Base-by-base conservation (phyloP, 495 filamentous ascomycete species). In the Trichoderma orchidacearum region DNA sequence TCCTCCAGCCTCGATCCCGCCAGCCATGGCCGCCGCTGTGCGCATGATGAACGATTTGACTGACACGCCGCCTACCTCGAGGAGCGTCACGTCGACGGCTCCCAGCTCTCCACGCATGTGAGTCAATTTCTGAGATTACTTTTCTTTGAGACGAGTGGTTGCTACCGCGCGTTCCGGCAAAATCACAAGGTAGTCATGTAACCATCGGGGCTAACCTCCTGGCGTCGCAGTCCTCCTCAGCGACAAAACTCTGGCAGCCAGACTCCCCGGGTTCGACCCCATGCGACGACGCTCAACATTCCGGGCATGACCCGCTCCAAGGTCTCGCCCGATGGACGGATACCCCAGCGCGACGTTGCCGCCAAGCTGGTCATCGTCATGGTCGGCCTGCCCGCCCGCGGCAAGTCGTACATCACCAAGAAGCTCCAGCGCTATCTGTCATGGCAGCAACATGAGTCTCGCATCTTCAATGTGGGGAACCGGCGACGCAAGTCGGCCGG, bases 341-440 rank as follows among this genome's bases (percentile, higher is more conserved):
- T 98, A 59, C 83, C 93, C 57, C 83, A 90, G 61, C 77, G 90
- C 57, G 93, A 98, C 76, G 83, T 98, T 51, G 93, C 90, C 23
- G 83, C 92, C 17, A 98, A 98, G 75, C 75, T 97, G 61, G 90
- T 96, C 63, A 93, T 98, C 64, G 85, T 97, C 63, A 98, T 98
- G 93, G 93, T 98, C 51, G 93, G 93, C 58, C 76, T 98, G 53
- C 93, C 93, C 0, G 93, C 93, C 1, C 75, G 93, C 59, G 93
- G 93, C 55, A 98, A 98, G 72, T 95, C 90, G 56, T 98, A 98
- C 70, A 90, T 98, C 62, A 96, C 92, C 55, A 96, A 96, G 76
- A 98, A 98, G 74, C 77, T 98, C 48, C 86, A 90, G 25, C 81
- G 93, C 52, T 98, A 98, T 62, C 73, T 98, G 23, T 91, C 94